Percentiles rank a stretch among this genome's conserved stretches.
Conservation (phyloP, 2,329 filamentous ascomycete species). For the Cladosporium sp. region DNA sequence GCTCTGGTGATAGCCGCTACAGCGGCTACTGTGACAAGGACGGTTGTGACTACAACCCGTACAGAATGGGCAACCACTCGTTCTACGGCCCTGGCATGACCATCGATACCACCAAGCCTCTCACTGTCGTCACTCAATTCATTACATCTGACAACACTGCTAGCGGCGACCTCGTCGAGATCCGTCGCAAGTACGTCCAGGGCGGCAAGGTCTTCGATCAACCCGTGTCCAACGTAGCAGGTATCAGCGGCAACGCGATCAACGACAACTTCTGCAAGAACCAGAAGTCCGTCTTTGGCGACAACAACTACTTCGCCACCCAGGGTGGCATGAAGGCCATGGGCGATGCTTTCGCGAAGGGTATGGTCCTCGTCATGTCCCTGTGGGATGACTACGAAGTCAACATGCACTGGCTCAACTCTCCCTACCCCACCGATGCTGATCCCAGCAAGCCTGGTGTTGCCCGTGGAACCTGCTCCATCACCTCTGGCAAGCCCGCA, state of each 20-base stretch:
- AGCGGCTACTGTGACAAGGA: conserved; percentile 62
- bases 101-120: conserved; percentile 56
- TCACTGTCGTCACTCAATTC: conserved; percentile 68
- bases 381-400: conserved; percentile 64
- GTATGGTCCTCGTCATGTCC: conserved; percentile 63
- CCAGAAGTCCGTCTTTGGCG: conserved; percentile 28
- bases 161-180: conserved; percentile 54
- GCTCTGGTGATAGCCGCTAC: conserved; percentile 41
- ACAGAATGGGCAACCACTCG: conserved; percentile 59
- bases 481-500: conserved; percentile 50
- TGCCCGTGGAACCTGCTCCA: conserved; percentile 51
- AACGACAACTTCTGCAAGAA: conserved; percentile 54
- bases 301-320: conserved; percentile 46
- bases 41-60: conserved; percentile 64
- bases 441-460: conserved; percentile 31
- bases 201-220: conserved; percentile 57
- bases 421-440: conserved; percentile 23
- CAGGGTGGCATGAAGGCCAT: conserved; percentile 55
- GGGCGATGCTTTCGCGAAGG: conserved; percentile 50
- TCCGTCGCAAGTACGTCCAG: conserved; percentile 64
- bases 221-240: conserved; percentile 40
- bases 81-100: conserved; percentile 58
- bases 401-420: conserved; percentile 72
- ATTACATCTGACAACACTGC: conserved; percentile 48
- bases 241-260: conserved; percentile 52